These are phyloP conservation scores for Aureobasidium melanogenum DNA, from an alignment of 2,329 filamentous ascomycete genomes.

Conservation along the genomic window DNA sequence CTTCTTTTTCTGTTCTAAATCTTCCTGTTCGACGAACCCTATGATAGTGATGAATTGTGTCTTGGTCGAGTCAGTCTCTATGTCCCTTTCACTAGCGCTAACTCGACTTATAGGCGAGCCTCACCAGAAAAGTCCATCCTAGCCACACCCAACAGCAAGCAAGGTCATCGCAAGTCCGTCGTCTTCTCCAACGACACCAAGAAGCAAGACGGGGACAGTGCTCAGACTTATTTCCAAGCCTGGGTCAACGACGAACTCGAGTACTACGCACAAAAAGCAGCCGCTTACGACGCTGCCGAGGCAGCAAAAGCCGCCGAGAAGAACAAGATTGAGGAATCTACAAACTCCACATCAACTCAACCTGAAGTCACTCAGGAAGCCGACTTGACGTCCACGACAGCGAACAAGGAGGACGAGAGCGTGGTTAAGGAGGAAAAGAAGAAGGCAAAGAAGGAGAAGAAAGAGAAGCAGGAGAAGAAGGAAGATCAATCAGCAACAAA, in stretches of 20 bases:
- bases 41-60: neutral
- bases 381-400: conserved; percentile 9
- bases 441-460: conserved; percentile 22
- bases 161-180: conserved; percentile 46
- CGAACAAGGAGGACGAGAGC: conserved; percentile 23
- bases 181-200: conserved; percentile 58
- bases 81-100: neutral
- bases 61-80: neutral
- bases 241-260: conserved; percentile 32
- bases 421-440: conserved; percentile 14
- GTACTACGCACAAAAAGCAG: conserved; percentile 8
- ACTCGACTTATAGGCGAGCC: neutral
- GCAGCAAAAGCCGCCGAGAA: conserved; percentile 19
- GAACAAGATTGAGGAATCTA: neutral
- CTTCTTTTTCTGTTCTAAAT: neutral
- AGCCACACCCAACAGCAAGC: conserved; percentile 15
- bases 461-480: conserved; percentile 20
- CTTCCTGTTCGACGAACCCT: neutral
- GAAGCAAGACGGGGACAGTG: conserved; percentile 46
- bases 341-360: neutral
- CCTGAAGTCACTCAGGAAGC: neutral
- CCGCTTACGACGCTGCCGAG: conserved; percentile 17
- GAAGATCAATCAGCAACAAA: conserved; percentile 20
- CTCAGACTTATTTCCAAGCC: conserved; percentile 42
- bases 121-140: conserved; percentile 8